Base-by-base conservation (phyloP, 164 flowering plant species). In the Litsea cubeba region DNA sequence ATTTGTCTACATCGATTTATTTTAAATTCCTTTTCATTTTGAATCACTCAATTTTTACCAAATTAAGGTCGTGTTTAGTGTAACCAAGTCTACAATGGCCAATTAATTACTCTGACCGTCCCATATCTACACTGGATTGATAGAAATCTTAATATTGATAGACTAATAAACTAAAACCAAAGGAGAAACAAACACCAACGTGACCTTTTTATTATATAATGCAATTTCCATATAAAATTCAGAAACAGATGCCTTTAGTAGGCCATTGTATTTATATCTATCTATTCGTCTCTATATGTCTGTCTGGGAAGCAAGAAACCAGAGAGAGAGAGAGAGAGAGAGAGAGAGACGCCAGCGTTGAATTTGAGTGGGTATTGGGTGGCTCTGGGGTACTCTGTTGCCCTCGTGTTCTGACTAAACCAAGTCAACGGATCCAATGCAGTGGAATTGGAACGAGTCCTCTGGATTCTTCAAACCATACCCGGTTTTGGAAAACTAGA, bases 401-500 rank as follows among this genome's bases (percentile, higher is more conserved):
- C 69, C n/a, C 46, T 26, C 72, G n/a, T 54, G 60, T 63, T 24
- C 28, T 72, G 32, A 63, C 66, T 40, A 62, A 63, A 40, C n/a
- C 68, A 18, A 65, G 70, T 65, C 75, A 73, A 73, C 25, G 40
- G 63, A 50, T 65, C 25, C 32, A 66, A 12, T 62, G 30, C 69
- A 30, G 60, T 28, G 40, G 25, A 26, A 66, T 15, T 11, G 62
- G 75, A 73, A 65, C 17, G 1, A 26, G 70, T 51, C 62, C 35
- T 50, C 49, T 23, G 60, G 8, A 14, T 64, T 65, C 58, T 11
- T 3, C 20, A 64, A 72, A 72, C 20, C 75, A 15, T n/a, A 0
- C 3, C 75, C 17, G 75, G 75, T 58, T 66, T 76, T 66, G 15
- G 17, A 71, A 71, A 26, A 54, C 74, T 54, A 30, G 78, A 11